Evolutionary conservation across 2,329 filamentous ascomycete species (phyloP).

Genomic region (Phaeophleospora eucalypticola): DNA sequence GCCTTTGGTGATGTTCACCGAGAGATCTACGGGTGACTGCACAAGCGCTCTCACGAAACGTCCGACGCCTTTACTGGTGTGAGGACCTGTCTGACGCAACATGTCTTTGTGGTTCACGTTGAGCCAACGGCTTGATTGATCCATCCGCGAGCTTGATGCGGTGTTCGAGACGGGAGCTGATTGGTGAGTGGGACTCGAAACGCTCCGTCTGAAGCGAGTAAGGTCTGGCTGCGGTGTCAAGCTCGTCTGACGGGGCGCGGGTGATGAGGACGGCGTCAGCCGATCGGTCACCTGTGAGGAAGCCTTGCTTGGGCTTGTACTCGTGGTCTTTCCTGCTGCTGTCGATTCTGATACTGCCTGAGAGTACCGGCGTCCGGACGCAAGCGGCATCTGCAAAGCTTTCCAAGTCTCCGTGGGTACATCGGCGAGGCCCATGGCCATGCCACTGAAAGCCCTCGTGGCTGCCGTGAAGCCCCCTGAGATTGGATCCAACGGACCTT

Average conservation of each 20-base stretch:
- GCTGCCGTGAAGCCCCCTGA: conserved; percentile 72
- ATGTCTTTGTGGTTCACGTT: conserved; percentile 9
- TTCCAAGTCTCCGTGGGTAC: conserved; percentile 55
- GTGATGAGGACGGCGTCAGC: no score
- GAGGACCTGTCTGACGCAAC: conserved; percentile 27
- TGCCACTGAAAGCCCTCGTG: conserved; percentile 71
- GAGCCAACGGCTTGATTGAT: conserved; percentile 22
- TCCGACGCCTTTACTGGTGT: conserved; percentile 34
- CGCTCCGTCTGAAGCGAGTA: no score
- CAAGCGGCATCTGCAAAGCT: conserved; percentile 42
- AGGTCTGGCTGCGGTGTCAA: no score
- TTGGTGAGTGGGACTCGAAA: no score
- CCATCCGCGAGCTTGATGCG: no score
- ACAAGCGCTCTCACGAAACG: conserved; percentile 43
- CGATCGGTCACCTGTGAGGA: no score
- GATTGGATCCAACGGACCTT: conserved; percentile 74
- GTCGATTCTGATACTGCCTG: no score
- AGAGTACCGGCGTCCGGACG: no score
- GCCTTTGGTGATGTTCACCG: conserved; percentile 73
- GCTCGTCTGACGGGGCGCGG: no score
- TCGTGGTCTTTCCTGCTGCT: conserved; percentile 17
- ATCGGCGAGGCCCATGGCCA: conserved; percentile 79
- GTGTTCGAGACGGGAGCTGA: no score
- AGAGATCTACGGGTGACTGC: conserved; percentile 81
- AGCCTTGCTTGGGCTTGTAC: conserved; percentile 20